Evolutionary conservation across 2,329 filamentous ascomycete genomes (phyloP), one percentile per base, ranked within the genome.

Genomic region (Tolypocladium ovalisporum): DNA sequence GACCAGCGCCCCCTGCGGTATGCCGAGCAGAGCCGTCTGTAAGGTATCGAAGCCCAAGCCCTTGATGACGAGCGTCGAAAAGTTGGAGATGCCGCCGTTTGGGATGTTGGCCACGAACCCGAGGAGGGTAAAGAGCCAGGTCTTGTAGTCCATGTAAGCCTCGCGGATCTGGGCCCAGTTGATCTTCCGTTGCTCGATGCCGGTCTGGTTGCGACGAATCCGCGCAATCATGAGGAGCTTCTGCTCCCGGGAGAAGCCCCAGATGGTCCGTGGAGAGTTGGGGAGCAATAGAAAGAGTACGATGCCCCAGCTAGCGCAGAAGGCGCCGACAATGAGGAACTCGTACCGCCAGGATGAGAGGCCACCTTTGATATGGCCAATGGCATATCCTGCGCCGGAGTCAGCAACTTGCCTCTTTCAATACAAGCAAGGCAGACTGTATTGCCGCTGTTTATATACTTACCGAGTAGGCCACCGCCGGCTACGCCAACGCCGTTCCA

Each of bases 311-410:
- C 74, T 58, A 19, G 79, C 74, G 58, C 82, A 86, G 13, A 86
- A 73, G 1, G 80, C 74, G 9, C 75, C 75, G 4, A 83, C 83
- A n/a, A 88, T 78, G 19, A 89, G 69, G 65, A 88, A 88, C 56
- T 88, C 84, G 61, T 85, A 88, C 64, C 81, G 82, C 85, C 85
- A 88, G 0, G 78, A 80, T 0, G 78, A 74, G 24, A 87, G 73
- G 1, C 75, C 71, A 17, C 80, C 82, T 42, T 75, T 73, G 61
- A 83, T 83, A 60, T 84, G 75, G 1, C 84, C 83, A 52, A 86
- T 85, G 0, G 77, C 83, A 57, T 82, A 86, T 0, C 80, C 70
- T 66, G 7, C 24, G 4, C 8, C 5, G 8, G 32, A 1, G 9
- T 58, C 36, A 57, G 44, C n/a, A 42, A 10, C 3, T 10, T 7